Conservation (phyloP, 1,284 basidiomycete species). For the Austroboletus novae-zelandiae region DNA sequence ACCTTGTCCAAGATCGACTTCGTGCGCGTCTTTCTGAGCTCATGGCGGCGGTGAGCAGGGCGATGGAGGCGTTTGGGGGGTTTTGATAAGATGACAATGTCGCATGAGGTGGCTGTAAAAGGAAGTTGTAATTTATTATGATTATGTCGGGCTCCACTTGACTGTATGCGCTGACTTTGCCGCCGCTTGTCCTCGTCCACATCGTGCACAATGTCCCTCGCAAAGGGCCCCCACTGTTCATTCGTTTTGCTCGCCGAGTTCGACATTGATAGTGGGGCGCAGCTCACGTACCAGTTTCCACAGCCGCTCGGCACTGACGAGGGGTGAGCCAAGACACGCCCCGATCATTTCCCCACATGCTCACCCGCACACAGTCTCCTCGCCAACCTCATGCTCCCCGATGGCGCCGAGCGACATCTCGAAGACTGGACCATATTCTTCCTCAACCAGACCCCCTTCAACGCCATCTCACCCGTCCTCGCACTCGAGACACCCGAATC, state of each 20-base stretch:
- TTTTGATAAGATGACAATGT: conserved; percentile 8
- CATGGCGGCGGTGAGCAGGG: conserved; percentile 26
- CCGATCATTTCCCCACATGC: background rate
- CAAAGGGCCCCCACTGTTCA: conserved; percentile 70
- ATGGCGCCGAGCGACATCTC: conserved; percentile 90
- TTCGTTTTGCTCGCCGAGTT: conserved; percentile 95
- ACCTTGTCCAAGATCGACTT: conserved; percentile 21
- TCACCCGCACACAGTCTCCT: conserved; percentile 61
- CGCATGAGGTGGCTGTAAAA: conserved; percentile 19
- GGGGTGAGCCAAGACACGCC: conserved; percentile 55
- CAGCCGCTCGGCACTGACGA: conserved; percentile 90
- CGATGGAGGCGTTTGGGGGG: conserved; percentile 24
- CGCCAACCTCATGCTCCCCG: conserved; percentile 97
- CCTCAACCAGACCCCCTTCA: conserved; percentile 88
- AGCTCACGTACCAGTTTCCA: conserved; percentile 91
- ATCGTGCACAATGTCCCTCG: conserved; percentile 33
- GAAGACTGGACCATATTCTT: conserved; percentile 99
- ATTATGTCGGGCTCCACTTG: no score
- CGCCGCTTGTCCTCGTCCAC: no score
- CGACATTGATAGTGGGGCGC: conserved; percentile 90
- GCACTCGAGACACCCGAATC: conserved; percentile 63
- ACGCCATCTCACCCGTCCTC: conserved; percentile 81
- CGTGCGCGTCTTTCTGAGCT: conserved; percentile 24
- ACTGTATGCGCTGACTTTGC: no score
- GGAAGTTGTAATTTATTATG: conserved; percentile 4